These are phyloP conservation scores for Coniferiporia sulphurascens DNA, from an alignment of 1,284 basidiomycete genomes.

Conservation along the genomic window DNA sequence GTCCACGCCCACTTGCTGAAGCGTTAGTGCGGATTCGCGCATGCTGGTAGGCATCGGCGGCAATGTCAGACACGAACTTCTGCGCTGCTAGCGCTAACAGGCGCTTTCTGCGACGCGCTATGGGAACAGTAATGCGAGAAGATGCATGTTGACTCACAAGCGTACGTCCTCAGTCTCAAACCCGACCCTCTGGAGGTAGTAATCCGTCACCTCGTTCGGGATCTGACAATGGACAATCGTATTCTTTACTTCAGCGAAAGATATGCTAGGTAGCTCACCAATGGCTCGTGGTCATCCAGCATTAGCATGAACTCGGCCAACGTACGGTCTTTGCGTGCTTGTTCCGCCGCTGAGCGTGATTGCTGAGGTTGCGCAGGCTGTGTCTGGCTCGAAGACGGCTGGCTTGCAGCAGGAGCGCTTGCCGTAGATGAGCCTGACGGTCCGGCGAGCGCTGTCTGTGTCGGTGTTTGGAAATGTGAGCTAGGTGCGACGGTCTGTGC, in stretches of 20 bases:
- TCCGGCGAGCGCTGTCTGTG: background rate
- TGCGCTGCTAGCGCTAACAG: slow-evolving; percentile 94
- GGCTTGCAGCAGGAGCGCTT: slow-evolving; percentile 19
- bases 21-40: slow-evolving; percentile 90
- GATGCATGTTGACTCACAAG: slow-evolving; percentile 51
- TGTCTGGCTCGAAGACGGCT: slow-evolving; percentile 15
- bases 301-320: slow-evolving; percentile 93
- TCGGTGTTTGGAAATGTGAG: slow-evolving; percentile 6
- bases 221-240: slow-evolving; percentile 50
- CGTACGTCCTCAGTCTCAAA: slow-evolving; percentile 95
- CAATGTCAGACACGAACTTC: slow-evolving; percentile 97
- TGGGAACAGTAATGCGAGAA: slow-evolving; percentile 8
- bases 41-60: slow-evolving; percentile 96
- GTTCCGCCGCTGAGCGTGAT: slow-evolving; percentile 71
- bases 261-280: slow-evolving; percentile 51
- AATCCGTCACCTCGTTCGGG: slow-evolving; percentile 97
- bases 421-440: background rate
- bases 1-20: slow-evolving; percentile 54
- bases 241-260: background rate
- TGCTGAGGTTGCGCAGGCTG: slow-evolving; percentile 32
- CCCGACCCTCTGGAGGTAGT: slow-evolving; percentile 93
- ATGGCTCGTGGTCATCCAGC: slow-evolving; percentile 94
- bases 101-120: slow-evolving; percentile 63
- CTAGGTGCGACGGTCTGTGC: background rate
- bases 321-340: slow-evolving; percentile 82